Base-by-base conservation (phyloP, 2,329 filamentous ascomycete genomes). In the Hypoxylon sp. region DNA sequence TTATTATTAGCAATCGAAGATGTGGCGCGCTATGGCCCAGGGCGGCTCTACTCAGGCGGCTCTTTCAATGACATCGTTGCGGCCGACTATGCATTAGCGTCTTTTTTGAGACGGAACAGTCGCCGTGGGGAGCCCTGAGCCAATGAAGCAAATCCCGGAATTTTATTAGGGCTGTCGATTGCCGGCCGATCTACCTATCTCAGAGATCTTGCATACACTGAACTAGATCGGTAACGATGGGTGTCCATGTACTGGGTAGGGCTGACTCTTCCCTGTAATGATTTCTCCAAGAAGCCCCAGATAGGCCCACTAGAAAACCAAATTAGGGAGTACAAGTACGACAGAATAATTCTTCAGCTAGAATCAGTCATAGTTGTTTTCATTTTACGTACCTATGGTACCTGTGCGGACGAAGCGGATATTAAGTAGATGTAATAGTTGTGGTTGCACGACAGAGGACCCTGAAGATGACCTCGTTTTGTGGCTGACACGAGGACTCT, bases 11-110 rank as follows among this genome's bases (percentile, higher is more conserved):
- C 17, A 51, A 34, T 11, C 17, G 10, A 23, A 13, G n/a, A 58
- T 7, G 2, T 38, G 7, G 4, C 30, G 23, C 30, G 14, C 6
- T 28, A 28, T 28, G 19, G 28, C 23, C 14, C 19, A 21, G 25
- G 19, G 14, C 58, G 7, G 4, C 14, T 51, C 14, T 49, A 57
- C 23, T 46, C 3, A 19, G 41, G 55, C 43, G 30, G 53, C 62
- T 57, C 63, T 65, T 65, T 62, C 57, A 5, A 58, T 51, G 46
- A 21, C 28, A 38, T 51, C 30, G 43, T n/a, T 60, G 63, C 60
- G 67, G 63, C 67, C 64, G 67, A 56, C 34, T 14, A 21, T 19
- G 60, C 65, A 61, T 68, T 63, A 64, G 60, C 49, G 56, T 21
- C n/a, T 36, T 49, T 61, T 51, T 10, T 48, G n/a, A 50, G 51